Percentiles rank a stretch among this genome's conserved stretches.
phyloP scores from a whole-genome alignment of 2,329 filamentous ascomycete genomes.

The Microsporum canis region DNA sequence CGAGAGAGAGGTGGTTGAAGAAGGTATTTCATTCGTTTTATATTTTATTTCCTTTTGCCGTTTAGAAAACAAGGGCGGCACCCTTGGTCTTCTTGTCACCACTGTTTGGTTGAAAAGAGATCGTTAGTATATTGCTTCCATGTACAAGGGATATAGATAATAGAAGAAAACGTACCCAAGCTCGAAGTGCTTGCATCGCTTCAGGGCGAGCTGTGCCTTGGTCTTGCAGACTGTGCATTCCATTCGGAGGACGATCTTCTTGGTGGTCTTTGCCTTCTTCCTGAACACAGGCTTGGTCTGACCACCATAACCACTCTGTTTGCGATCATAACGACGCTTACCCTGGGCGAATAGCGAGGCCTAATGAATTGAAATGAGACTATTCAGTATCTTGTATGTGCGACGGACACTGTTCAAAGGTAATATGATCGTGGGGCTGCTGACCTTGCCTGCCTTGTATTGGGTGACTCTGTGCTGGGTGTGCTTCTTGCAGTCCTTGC shows the following conservation, averaged over 20 bases:
- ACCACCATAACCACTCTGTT: slow-evolving; percentile 99
- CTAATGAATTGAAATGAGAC: slow-evolving; percentile 30
- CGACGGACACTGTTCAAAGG: too few relatives aligned
- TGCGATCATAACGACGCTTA: slow-evolving; percentile 99
- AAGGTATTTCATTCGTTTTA: slow-evolving; percentile 3
- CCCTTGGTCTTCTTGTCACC: slow-evolving; percentile 99
- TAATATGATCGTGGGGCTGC: slow-evolving; percentile 18
- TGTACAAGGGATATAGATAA: slow-evolving; percentile 1
- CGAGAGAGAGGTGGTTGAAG: background rate
- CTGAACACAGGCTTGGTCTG: slow-evolving; percentile 99
- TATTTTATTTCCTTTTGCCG: slow-evolving; percentile 25
- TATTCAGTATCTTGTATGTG: background rate
- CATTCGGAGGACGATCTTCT: slow-evolving; percentile 98
- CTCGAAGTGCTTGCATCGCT: slow-evolving; percentile 99
- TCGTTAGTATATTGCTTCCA: slow-evolving; percentile 6
- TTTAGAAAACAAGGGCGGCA: slow-evolving; percentile 98
- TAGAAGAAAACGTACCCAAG: slow-evolving; percentile 61
- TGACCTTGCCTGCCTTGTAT: slow-evolving; percentile 91
- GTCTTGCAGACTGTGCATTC: slow-evolving; percentile 98
- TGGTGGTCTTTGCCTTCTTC: slow-evolving; percentile 99
- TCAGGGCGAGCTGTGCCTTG: slow-evolving; percentile 93
- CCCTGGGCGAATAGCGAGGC: slow-evolving; percentile 93
- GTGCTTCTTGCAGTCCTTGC: slow-evolving; percentile 88
- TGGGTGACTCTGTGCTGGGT: slow-evolving; percentile 88
- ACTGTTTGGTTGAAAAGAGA: slow-evolving; percentile 42